Base-by-base conservation (phyloP, 257 asterid genomes). In the Penstemon davidsonii region DNA sequence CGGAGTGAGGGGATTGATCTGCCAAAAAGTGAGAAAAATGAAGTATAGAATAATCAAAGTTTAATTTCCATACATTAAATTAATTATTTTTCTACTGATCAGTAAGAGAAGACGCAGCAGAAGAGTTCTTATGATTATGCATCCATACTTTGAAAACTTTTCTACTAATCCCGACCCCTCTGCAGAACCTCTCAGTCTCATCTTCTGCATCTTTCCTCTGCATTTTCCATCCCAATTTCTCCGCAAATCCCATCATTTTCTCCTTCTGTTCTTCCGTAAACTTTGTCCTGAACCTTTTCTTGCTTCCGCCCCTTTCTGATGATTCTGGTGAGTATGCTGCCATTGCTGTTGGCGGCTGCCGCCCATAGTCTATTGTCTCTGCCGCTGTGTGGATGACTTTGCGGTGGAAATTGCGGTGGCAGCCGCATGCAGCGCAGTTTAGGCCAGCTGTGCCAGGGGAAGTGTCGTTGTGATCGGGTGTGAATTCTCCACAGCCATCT, bases 91-190 rank as follows among this genome's bases (percentile, higher is more conserved):
- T 5, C 74, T 80, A 76, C 7, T 71, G 82, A 68, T 79, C 72
- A 54, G 88, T 84, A 60, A 77, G 88, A 67, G 92, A 85, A 53
- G 90, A 88, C 0, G 81, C 82, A 78, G 81, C 18, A 0, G 85
- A 64, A 11, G 70, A 73, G 49, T 81, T 80, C 73, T 88, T 88
- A 49, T 88, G 94, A 72, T 88, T 88, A 25, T 86, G 94, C 94
- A 88, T 88, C 96, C 94, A 86, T 12, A 88, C 96, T 78, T 86
- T 86, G 80, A 88, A 86, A 7, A 88, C 96, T 55, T 86, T 84
- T 71, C 96, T 72, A 63, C 73, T 86, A 33, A 88, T 76, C 78
- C 92, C 96, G 11, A 84, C 42, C 3, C 86, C 81, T 69, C 79
- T 67, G 75, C 95, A 88, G 49, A 86, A 88, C 66, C 79, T 85